These are phyloP conservation scores for Pleurotus salmoneostramineus DNA, from an alignment of 768 basidiomycete species.

Conservation along the genomic window DNA sequence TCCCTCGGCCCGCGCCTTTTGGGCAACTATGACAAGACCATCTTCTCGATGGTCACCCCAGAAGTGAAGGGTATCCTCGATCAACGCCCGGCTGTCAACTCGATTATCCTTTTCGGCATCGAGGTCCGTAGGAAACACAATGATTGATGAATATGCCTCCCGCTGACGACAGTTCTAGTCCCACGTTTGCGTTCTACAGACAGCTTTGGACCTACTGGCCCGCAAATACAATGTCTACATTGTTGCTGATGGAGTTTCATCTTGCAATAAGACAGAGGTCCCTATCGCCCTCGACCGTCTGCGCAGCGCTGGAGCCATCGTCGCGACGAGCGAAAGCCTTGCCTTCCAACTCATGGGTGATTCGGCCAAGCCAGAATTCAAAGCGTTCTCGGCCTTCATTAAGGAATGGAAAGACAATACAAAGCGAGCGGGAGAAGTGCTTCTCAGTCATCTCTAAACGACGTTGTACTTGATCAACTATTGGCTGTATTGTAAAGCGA, in stretches of 20 bases:
- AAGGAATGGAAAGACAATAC: conserved; percentile 77
- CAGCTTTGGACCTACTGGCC: conserved; percentile 62
- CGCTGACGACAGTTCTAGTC: conserved; percentile 42
- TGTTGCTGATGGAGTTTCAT: conserved; percentile 82
- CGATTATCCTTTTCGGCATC: conserved; percentile 80
- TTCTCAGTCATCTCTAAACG: conserved; percentile 11
- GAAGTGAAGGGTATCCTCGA: conserved; percentile 54
- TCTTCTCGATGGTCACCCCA: conserved; percentile 83
- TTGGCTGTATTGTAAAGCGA: too few relatives aligned
- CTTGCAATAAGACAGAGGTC: conserved; percentile 76
- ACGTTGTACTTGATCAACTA: too few relatives aligned
- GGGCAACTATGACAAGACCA: conserved; percentile 68
- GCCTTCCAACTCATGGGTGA: conserved; percentile 75
- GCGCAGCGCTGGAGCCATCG: conserved; percentile 67
- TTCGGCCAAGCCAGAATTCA: conserved; percentile 62
- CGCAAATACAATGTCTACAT: conserved; percentile 51
- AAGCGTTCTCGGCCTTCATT: conserved; percentile 62
- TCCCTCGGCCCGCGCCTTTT: conserved; percentile 54
- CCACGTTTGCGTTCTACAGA: conserved; percentile 88
- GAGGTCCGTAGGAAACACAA: conserved; percentile 49
- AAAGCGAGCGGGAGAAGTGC: conserved; percentile 29
- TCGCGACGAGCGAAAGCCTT: conserved; percentile 80
- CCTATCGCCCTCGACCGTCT: conserved; percentile 68
- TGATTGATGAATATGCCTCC: background rate
- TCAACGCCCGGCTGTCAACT: conserved; percentile 42